Evolutionary conservation across 176 grass and related monocot species (phyloP), one percentile per base, ranked within the genome.

Genomic region (Raddia guianensis): DNA sequence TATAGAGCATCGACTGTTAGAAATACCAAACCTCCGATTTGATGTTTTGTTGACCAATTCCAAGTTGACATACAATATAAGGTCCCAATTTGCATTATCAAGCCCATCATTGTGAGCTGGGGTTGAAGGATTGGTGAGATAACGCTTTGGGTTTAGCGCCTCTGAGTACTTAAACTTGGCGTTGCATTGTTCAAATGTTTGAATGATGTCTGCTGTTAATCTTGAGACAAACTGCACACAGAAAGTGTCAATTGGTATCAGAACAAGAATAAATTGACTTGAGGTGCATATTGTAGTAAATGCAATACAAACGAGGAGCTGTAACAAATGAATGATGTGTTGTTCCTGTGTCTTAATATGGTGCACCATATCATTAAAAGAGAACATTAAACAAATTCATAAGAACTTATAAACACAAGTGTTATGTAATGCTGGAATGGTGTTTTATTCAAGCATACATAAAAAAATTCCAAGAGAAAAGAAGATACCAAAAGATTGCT

Each of bases 51-150:
- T 99, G 67, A 91, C 76, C 87, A 99, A 86, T 69, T 92, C 93
- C 64, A 91, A 78, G 64, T 99, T 95, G 70, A 93, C 88, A 82
- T 91, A 91, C 68, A 99, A 80, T 80, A 99, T 93, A 35, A 99
- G 97, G 72, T 99, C 92, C 65, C 86, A 99, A 57, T 93, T 93
- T 70, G 78, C 82, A 95, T 99, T 99, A 75, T 99, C 97, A 90
- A 88, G 76, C 6, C 97, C 97, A 90, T 93, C 87, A 86, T 99
- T 99, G 76, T 91, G 86, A 19, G 85, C 82, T 59, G 89, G 82
- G 73, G 62, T 82, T 18, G 91, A 90, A 81, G 93, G 97, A 85
- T 85, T 95, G 5, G 97, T 99, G 73, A 99, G 82, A 86, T 86
- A 96, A 10, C 70, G 76, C 83, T 99, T 99, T 40, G 90, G 92